Base-by-base conservation (phyloP, 2,329 filamentous ascomycete genomes). In the Aspergillus sp. region DNA sequence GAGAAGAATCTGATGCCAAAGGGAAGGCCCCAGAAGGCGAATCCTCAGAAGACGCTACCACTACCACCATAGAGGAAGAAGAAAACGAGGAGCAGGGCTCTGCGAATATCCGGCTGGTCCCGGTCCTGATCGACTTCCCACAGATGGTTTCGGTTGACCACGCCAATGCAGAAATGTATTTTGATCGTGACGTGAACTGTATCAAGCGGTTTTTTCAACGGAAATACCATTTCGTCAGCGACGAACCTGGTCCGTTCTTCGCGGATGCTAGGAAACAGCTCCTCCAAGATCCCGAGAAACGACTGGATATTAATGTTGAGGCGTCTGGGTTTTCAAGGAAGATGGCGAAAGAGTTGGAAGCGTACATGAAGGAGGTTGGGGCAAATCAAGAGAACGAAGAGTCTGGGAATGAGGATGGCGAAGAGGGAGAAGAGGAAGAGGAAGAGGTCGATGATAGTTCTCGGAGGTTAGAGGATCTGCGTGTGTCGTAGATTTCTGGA, bases 121-220 rank as follows among this genome's bases (percentile, higher is more conserved):
- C 93, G 1, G 80, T 96, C 45, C 73, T 98, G 41, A 98, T 98
- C 59, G 94, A 98, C 71, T 98, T 98, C 62, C 93, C 93, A 0
- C 93, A 98, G 65, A 97, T 96, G 85, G 82, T 98, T 2, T 97
- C 91, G 1, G 88, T 95, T 64, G 88, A 95, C 57, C 93, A 98
- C 63, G 70, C 76, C 33, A 96, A 98, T 61, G 94, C 93, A 12
- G 86, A 95, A 63, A 94, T 90, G 80, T 97, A 98, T 69, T 98
- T 98, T 66, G 87, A 97, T 64, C 83, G 93, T 53, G 93, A 98
- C 59, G 90, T 98, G 9, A 82, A 87, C 52, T 98, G 94, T 68
- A 85, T 98, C 60, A 97, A 96, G 71, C 82, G 86, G 30, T 98
- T 94, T 67, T 98, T 98, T 63, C 78, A 87, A 61, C 78, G 90